Evolutionary conservation across 2,329 filamentous ascomycete species (phyloP).

Genomic region (Coniochaeta hoffmannii): DNA sequence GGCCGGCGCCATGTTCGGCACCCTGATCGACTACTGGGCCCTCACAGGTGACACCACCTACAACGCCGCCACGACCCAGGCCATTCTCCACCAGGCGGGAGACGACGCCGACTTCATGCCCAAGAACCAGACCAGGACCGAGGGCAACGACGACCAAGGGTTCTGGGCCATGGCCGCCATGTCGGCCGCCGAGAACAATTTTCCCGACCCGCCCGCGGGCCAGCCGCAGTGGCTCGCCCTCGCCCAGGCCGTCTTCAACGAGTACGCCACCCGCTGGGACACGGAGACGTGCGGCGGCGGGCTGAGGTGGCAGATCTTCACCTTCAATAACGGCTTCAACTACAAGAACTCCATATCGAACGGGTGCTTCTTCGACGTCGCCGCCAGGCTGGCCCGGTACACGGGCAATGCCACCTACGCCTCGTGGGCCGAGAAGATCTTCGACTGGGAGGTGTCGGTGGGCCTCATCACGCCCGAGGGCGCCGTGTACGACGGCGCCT

Average conservation of each 20-base stretch:
- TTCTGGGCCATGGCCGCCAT: slow-evolving; percentile 85
- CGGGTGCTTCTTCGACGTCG: slow-evolving; percentile 63
- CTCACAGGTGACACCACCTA: slow-evolving; percentile 61
- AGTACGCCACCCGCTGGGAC: slow-evolving; percentile 67
- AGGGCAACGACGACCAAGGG: slow-evolving; percentile 70
- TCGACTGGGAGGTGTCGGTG: slow-evolving; percentile 52
- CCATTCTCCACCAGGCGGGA: slow-evolving; percentile 53
- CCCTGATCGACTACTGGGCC: slow-evolving; percentile 65
- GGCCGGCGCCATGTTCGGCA: slow-evolving; percentile 63
- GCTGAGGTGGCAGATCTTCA: slow-evolving; percentile 79
- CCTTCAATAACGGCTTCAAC: slow-evolving; percentile 63
- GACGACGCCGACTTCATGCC: slow-evolving; percentile 59
- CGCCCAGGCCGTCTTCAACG: slow-evolving; percentile 73
- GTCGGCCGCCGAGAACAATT: slow-evolving; percentile 69
- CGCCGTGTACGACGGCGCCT: slow-evolving; percentile 45
- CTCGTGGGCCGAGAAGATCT: slow-evolving; percentile 66
- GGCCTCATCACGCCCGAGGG: slow-evolving; percentile 50
- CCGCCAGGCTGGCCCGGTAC: slow-evolving; percentile 66
- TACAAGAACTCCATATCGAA: slow-evolving; percentile 65
- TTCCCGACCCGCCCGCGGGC: slow-evolving; percentile 56
- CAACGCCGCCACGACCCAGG: slow-evolving; percentile 51
- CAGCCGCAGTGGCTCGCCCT: slow-evolving; percentile 71
- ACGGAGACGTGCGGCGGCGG: slow-evolving; percentile 60
- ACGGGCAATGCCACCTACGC: slow-evolving; percentile 74
- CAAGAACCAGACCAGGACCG: slow-evolving; percentile 50